Evolutionary conservation across 2,329 filamentous ascomycete species (phyloP), one percentile per base, ranked within the genome.

Genomic region (Trichoderma aggressivum): DNA sequence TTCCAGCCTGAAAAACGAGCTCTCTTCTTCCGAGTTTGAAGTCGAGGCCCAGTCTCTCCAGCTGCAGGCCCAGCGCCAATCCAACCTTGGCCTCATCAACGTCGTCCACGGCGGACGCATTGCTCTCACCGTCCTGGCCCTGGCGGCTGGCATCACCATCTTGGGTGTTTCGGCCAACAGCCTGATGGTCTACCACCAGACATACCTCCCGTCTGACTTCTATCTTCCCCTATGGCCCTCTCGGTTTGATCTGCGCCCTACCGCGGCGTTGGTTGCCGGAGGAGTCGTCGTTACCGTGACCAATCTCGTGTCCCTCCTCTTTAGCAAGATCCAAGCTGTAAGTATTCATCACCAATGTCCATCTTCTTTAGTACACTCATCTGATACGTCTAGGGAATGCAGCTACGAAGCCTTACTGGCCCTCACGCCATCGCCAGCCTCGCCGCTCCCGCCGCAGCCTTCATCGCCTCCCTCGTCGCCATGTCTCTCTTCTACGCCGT

Each of bases 401-500:
- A 79, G 78, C 58, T 76, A 43, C 74, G 74, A 67, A 72, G 60
- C 76, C 74, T 63, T 34, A 43, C 72, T 43, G 65, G 50, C 28
- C 59, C 73, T 14, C 76, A 77, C 66, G 65, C 71, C 26, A 65
- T 72, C 21, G 21, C 78, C 71, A 71, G 72, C 56, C 65, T 82
- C 30, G 73, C 73, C 2, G 76, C 77, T 6, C 79, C 81, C 5
- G 70, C 75, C 18, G 50, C 78, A n/a, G 77, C 75, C 24, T 75
- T 83, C 66, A 72, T 80, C 61, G 78, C 78, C 14, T 84, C 86
- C 50, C 77, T 89, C 63, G 80, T 89, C 70, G 84, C 85, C 73
- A 85, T 88, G 76, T 80, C 83, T 65, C 84, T 90, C 78, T 89
- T 87, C 78, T 90, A 89, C 76, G 82, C 82, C 69, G 82, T 87